phyloP scores from a whole-genome alignment of 2,329 filamentous ascomycete species.

The Xylariaceae sp. region DNA sequence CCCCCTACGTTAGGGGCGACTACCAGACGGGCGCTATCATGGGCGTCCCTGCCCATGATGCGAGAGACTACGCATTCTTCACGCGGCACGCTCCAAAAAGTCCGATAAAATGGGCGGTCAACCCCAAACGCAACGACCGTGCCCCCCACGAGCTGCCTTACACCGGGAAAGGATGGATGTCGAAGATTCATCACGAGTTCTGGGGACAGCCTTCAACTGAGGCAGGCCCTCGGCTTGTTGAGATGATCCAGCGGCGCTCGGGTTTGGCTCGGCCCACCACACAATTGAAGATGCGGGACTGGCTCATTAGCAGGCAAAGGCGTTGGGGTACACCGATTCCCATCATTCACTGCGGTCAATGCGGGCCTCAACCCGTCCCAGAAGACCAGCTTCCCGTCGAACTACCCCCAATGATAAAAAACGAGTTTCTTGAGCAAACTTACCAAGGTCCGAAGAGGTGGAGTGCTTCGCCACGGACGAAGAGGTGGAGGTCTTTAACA shows the following conservation, averaged over 20 bases:
- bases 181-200: conserved; percentile 56
- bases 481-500: too few species aligned
- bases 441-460: too few species aligned
- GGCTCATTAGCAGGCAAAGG: conserved; percentile 84
- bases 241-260: conserved; percentile 42
- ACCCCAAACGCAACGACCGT: conserved; percentile 40
- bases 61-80: conserved; percentile 75
- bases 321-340: conserved; percentile 92
- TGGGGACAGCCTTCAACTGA: conserved; percentile 55
- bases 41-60: conserved; percentile 83
- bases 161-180: conserved; percentile 60
- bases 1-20: conserved; percentile 76
- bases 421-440: too few species aligned
- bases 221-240: conserved; percentile 54
- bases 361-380: conserved; percentile 74
- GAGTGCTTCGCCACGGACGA: too few species aligned
- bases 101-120: conserved; percentile 57
- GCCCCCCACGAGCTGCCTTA: conserved; percentile 44
- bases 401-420: conserved; percentile 64
- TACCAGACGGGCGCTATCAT: conserved; percentile 86
- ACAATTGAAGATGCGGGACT: conserved; percentile 78
- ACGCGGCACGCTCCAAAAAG: conserved; percentile 55
- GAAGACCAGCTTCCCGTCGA: conserved; percentile 67
- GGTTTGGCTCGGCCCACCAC: conserved; percentile 55
- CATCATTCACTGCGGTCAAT: conserved; percentile 71